Conservation (phyloP, 768 basidiomycete species). For the Psilocybe cyanescens region DNA sequence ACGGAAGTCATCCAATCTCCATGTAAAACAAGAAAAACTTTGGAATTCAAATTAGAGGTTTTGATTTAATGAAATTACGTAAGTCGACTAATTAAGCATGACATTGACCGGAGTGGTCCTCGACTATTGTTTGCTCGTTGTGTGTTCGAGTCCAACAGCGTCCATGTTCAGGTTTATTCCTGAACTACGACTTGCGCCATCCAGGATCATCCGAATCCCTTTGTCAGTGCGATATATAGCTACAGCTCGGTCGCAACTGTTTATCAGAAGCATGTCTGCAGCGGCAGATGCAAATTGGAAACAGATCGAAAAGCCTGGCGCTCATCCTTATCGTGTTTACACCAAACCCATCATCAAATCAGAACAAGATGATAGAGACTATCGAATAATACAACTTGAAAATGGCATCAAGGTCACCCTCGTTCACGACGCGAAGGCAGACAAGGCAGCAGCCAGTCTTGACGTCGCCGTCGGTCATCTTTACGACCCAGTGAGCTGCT, state of each 20-base stretch:
- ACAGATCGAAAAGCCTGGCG: constrained; percentile 20
- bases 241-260: neutral
- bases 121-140: constrained; percentile 6
- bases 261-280: constrained; percentile 21
- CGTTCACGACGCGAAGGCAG: constrained; percentile 82
- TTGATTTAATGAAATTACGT: neutral
- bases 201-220: neutral
- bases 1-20: too few relatives aligned
- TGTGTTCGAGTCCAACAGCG: neutral
- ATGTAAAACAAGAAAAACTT: too few relatives aligned
- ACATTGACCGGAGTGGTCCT: constrained; percentile 21
- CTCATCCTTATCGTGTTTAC: constrained; percentile 25
- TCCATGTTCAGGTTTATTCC: constrained; percentile 20
- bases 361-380: constrained; percentile 77
- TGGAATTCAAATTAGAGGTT: neutral
- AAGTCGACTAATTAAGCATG: neutral
- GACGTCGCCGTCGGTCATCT: constrained; percentile 96
- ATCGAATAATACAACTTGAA: constrained; percentile 79
- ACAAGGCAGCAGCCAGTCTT: constrained; percentile 94
- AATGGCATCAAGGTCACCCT: constrained; percentile 91
- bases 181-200: constrained; percentile 16
- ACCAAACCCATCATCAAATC: constrained; percentile 62
- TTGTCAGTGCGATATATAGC: constrained; percentile 1
- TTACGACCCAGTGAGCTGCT: constrained; percentile 78
- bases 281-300: constrained; percentile 22